Evolutionary conservation across 2,329 filamentous ascomycete genomes (phyloP).

Genomic region (Neonectria ditissima): DNA sequence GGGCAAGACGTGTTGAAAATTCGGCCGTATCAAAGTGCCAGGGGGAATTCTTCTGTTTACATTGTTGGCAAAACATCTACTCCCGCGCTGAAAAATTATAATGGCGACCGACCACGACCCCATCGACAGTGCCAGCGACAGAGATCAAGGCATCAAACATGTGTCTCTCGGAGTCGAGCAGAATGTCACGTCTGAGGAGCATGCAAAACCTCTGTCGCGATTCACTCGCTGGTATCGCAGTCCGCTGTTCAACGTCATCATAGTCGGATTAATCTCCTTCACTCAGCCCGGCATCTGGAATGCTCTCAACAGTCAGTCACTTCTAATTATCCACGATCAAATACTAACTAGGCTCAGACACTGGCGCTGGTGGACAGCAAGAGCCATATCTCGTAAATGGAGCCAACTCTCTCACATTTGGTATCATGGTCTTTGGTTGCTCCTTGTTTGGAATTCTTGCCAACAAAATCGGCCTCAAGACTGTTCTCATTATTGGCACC

Average conservation of each 20-base stretch:
- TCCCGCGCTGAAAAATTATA: conserved; percentile 8
- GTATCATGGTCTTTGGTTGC: conserved; percentile 60
- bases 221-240: conserved; percentile 42
- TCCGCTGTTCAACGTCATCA: conserved; percentile 62
- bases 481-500: conserved; percentile 59
- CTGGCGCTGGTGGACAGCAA: conserved; percentile 66
- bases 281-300: conserved; percentile 66
- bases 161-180: conserved; percentile 21
- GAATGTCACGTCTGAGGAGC: conserved; percentile 17
- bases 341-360: conserved; percentile 37
- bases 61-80: not conserved
- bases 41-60: conserved; percentile 2
- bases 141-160: conserved; percentile 32
- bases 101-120: conserved; percentile 29
- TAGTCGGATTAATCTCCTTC: conserved; percentile 65
- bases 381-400: conserved; percentile 58
- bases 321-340: not conserved
- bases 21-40: conserved; percentile 1
- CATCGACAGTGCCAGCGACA: conserved; percentile 29
- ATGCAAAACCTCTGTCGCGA: conserved; percentile 36
- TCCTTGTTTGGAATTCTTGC: conserved; percentile 57
- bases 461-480: conserved; percentile 61
- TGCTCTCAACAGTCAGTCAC: conserved; percentile 59
- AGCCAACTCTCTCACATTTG: conserved; percentile 43
- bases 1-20: not conserved